These are phyloP conservation scores for Mycena indigotica DNA, from an alignment of 768 basidiomycete species.

Conservation along the genomic window DNA sequence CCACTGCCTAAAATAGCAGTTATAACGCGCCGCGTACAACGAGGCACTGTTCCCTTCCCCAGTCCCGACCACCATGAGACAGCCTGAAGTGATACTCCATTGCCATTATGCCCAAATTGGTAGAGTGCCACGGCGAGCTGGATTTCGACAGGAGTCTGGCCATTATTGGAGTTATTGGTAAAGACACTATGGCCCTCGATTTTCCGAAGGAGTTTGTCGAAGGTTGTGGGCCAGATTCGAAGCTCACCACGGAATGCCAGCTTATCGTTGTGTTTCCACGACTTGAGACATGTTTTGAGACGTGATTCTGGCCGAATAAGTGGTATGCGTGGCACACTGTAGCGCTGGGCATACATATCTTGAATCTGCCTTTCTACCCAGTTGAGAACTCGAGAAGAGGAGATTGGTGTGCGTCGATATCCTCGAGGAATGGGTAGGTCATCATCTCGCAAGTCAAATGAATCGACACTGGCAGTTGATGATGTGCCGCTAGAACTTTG, in stretches of 20 bases:
- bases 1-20: not conserved
- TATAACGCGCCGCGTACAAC: conserved; percentile 27
- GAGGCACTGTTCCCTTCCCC: conserved; percentile 12
- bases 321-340: not conserved
- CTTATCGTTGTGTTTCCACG: not conserved
- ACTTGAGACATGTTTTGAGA: conserved; percentile 1
- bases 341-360: conserved; percentile 2
- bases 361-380: conserved; percentile 1
- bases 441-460: not conserved
- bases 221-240: conserved; percentile 2
- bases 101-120: conserved; percentile 10
- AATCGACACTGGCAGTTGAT: not conserved
- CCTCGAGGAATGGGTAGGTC: not conserved
- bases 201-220: not conserved
- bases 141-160: conserved; percentile 16
- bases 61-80: conserved; percentile 19
- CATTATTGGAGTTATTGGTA: conserved; percentile 7
- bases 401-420: not conserved
- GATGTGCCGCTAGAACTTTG: not conserved
- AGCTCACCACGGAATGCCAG: not conserved
- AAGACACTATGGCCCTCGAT: conserved; percentile 8
- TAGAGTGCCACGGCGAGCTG: conserved; percentile 17
- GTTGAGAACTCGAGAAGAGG: not conserved
- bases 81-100: conserved; percentile 22
- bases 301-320: not conserved